Base-by-base conservation (phyloP, 495 filamentous ascomycete species). In the Aspergillus asperescens region DNA sequence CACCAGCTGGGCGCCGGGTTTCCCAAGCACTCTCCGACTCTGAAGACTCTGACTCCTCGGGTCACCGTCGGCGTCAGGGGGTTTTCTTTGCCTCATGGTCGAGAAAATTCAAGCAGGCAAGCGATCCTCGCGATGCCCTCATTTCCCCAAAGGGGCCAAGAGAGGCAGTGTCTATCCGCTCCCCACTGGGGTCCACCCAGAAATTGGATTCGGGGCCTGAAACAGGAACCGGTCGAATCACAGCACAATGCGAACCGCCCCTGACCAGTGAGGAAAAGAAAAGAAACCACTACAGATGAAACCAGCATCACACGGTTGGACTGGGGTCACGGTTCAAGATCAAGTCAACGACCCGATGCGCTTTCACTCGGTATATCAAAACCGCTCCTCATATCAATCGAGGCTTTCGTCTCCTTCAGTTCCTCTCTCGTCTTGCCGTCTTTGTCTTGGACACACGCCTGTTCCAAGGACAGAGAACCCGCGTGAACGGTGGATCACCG, bases 111-210 rank as follows among this genome's bases (percentile, higher is more conserved):
- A 25, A 38, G 13, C 20, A 52, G 25, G 12, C 29, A 44, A 28
- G 16, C 48, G 39, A 23, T 9, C 16, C 31, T 35, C 15, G 28
- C 34, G n/a, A 24, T 48, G n/a, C n/a, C 42, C 18, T 56, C 39
- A 52, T 54, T 60, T 53, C n/a, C 49, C 45, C 25, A 23, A 32
- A 24, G 10, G 27, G 15, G 43, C 54, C 48, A 57, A 61, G 58
- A 49, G 54, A 54, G 50, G 54, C 58, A 51, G 58, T 55, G 50
- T 31, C 41, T 19, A 25, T 18, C 4, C 20, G 37, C 19, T 25
- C 57, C 32, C 57, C 52, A 57, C 50, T 44, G 31, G 3, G 39
- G 23, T 38, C 49, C 49, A 56, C 47, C 29, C 27, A 39, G 39
- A 45, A 34, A 56, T 52, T 55, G 48, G 40, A 35, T 18, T n/a